These are phyloP conservation scores for Scedosporium boydii DNA, from an alignment of 2,329 filamentous ascomycete species.

Conservation along the genomic window DNA sequence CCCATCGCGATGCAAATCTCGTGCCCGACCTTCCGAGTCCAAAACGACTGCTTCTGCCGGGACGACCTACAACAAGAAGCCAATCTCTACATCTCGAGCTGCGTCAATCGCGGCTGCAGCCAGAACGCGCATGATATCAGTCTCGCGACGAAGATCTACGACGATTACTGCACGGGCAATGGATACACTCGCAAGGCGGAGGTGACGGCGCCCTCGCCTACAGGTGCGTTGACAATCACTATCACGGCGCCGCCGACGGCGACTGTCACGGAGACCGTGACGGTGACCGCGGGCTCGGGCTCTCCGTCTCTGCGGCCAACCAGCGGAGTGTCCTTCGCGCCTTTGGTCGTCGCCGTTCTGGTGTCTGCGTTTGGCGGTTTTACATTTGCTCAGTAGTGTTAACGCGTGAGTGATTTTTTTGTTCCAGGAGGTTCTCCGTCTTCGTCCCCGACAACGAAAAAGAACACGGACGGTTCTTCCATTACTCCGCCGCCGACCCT, in stretches of 20 bases:
- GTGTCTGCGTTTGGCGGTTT: no score
- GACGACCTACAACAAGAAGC: neutral
- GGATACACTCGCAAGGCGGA: neutral
- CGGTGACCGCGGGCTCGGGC: no score
- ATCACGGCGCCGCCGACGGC: neutral
- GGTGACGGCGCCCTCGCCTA: neutral
- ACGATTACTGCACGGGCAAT: neutral
- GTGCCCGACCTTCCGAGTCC: neutral
- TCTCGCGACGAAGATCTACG: neutral
- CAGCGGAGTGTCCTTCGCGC: no score
- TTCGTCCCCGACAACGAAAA: no score
- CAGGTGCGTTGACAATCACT: neutral
- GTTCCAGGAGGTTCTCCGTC: no score
- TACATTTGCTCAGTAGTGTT: no score
- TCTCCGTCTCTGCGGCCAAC: no score
- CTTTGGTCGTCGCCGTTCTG: no score
- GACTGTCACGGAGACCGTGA: neutral
- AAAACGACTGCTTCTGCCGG: neutral
- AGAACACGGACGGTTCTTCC: neutral
- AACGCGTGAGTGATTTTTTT: no score
- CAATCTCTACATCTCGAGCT: neutral
- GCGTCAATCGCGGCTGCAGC: neutral
- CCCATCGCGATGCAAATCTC: neutral
- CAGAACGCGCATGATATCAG: neutral
- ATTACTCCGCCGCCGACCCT: neutral